A percentile compares a stretch with the other conserved stretches of the same genome.
Conservation (phyloP, 352 stramenopile genomes). For the Blastocystis sp. region DNA sequence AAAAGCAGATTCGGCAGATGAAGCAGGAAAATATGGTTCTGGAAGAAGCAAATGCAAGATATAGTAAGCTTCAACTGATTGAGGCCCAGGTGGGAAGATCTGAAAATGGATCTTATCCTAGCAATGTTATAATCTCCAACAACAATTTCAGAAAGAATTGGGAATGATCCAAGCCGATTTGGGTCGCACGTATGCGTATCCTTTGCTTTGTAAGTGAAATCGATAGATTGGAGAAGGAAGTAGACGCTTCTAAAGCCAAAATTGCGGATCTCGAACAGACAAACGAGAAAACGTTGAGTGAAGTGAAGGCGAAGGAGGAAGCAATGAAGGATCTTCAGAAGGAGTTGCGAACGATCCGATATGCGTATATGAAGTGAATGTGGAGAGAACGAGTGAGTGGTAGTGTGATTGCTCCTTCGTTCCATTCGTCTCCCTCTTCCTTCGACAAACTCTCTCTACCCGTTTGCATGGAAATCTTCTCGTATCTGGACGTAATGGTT, state of each 20-base stretch:
- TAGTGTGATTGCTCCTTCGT: conserved; percentile 15
- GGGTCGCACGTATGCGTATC: not conserved
- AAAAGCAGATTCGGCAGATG: not conserved
- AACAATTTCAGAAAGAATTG: conserved; percentile 20
- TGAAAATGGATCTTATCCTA: not conserved
- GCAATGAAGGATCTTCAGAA: not conserved
- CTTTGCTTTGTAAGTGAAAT: not conserved
- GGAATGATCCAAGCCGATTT: not conserved
- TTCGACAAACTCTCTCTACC: not conserved
- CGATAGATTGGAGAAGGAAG: not conserved
- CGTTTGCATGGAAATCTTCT: not conserved
- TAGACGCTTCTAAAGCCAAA: not conserved
- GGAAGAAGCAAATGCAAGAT: conserved; percentile 25
- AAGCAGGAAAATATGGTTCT: conserved; percentile 28
- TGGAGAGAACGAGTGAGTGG: not conserved
- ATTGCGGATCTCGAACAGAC: not conserved
- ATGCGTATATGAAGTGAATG: conserved; percentile 12
- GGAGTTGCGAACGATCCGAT: not conserved
- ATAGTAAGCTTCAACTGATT: conserved; percentile 32
- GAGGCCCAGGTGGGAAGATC: not conserved
- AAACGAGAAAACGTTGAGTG: not conserved
- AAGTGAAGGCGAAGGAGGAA: not conserved
- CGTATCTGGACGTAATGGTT: not conserved
- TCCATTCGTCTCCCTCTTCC: not conserved
- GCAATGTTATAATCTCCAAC: conserved; percentile 21